phyloP scores from a whole-genome alignment of 202 grass and related monocot genomes.

The Dendrocalamus latiflorus region DNA sequence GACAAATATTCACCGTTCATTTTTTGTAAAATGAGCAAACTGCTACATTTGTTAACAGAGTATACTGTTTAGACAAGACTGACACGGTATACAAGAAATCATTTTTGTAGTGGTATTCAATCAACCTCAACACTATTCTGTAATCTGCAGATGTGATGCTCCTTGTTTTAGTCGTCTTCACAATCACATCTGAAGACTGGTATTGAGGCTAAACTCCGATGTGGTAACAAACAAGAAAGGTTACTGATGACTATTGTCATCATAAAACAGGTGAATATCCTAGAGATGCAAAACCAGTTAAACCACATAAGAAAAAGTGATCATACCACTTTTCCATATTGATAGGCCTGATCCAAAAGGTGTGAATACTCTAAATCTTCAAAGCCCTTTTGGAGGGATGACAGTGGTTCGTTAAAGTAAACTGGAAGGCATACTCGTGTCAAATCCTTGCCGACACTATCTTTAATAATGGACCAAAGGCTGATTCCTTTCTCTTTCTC shows the following conservation, averaged over 20 bases:
- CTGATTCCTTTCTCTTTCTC: conserved; percentile 87
- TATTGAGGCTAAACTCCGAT: background rate
- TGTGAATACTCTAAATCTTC: conserved; percentile 96
- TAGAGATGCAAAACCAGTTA: background rate
- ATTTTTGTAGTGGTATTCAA: background rate
- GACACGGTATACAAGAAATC: background rate
- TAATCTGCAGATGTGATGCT: background rate
- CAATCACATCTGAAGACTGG: conserved; percentile 1
- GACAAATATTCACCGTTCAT: background rate
- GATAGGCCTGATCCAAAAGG: conserved; percentile 80
- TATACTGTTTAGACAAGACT: background rate
- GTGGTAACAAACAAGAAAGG: conserved; percentile 1
- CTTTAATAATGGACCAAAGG: conserved; percentile 99
- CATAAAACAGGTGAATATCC: conserved; percentile 6
- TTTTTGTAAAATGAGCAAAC: background rate
- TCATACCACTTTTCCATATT: conserved; percentile 70
- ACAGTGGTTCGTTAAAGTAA: conserved; percentile 96
- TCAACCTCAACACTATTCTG: background rate
- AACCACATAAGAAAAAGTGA: background rate
- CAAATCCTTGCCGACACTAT: conserved; percentile 92
- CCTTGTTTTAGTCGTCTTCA: conserved; percentile 1
- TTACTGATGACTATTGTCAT: background rate
- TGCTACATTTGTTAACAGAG: background rate
- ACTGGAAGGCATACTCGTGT: conserved; percentile 91
- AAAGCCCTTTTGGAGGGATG: conserved; percentile 95